Evolutionary conservation across 2,329 filamentous ascomycete genomes (phyloP).

Genomic region (Plenodomus lindquistii): DNA sequence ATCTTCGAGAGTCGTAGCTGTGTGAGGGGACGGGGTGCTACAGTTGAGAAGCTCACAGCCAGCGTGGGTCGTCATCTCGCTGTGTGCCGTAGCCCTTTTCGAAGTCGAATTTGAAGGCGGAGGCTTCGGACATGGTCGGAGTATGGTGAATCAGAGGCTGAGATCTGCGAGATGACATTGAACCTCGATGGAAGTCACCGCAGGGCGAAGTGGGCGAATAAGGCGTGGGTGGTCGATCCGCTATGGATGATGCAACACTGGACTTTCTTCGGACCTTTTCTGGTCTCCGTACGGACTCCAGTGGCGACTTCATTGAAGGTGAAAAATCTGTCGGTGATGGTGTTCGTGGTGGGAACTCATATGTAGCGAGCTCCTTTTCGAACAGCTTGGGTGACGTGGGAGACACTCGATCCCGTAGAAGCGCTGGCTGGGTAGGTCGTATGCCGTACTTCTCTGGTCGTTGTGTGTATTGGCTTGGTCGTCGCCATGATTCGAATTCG

Average conservation of each 20-base stretch:
- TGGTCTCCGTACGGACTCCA: conserved; percentile 36
- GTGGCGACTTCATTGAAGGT: conserved; percentile 25
- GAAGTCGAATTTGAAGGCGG: conserved; percentile 42
- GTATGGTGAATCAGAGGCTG: conserved; percentile 42
- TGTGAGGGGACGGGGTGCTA: background rate
- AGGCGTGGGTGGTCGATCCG: conserved; percentile 45
- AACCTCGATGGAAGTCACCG: conserved; percentile 31
- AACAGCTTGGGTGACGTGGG: conserved; percentile 34
- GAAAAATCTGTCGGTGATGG: conserved; percentile 30
- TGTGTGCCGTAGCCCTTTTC: conserved; percentile 28
- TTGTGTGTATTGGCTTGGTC: conserved; percentile 43
- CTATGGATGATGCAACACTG: conserved; percentile 38
- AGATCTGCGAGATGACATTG: conserved; percentile 35
- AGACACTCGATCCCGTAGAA: conserved; percentile 32
- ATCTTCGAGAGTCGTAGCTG: background rate
- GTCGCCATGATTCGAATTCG: conserved; percentile 47
- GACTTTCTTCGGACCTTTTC: conserved; percentile 42
- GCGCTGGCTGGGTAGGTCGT: conserved; percentile 28
- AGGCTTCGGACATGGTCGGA: conserved; percentile 44
- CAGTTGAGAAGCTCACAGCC: conserved; percentile 16
- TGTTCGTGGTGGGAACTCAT: conserved; percentile 31
- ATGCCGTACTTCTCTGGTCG: conserved; percentile 43
- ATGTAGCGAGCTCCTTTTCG: conserved; percentile 40
- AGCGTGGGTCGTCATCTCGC: conserved; percentile 18
- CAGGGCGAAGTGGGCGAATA: conserved; percentile 42